Evolutionary conservation across 1,139 yeast genomes (phyloP), one percentile per base, ranked within the genome.

Genomic region (Lodderomyces orthopsilosis): DNA sequence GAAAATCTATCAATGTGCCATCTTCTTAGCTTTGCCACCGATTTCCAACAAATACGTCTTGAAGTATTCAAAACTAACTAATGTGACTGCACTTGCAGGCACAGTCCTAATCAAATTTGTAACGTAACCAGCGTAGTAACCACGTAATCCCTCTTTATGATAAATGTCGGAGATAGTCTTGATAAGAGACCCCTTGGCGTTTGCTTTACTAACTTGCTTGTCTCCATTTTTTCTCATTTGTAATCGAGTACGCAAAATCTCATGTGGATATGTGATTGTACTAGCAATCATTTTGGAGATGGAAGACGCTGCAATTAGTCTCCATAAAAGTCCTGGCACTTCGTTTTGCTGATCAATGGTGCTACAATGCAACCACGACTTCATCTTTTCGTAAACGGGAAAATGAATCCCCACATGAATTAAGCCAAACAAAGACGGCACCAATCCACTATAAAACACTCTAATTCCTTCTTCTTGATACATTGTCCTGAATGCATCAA

Each of bases 401-500:
- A 93, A 93, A 65, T 93, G 98, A 42, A 93, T 86, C 1, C 97
- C 98, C 34, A 93, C 98, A 63, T 93, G 98, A 32, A 87, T 72
- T 35, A 93, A 72, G 0, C 98, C 98, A 55, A 93, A 81, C 46
- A 91, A 70, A 0, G 97, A 91, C 1, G 98, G 97, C 7, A 89
- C 78, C 34, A 93, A 70, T 1, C 98, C 98, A 38, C 94, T 79
- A 63, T 93, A 93, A 55, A 93, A 89, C n/a, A 90, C 91, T 38
- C 70, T 59, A 1, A 85, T 15, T 1, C 98, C 98, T 62, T 93
- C 98, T 46, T 80, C 77, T 44, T 63, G 63, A 59, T 82, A 85
- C 88, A 93, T 93, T 50, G 80, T 83, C 38, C 62, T 63, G 56
- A 91, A 86, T 0, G 98, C 97, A 62, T 93, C 94, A 35, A 84